Percentiles rank a stretch among this genome's conserved stretches.
These are phyloP conservation scores for Mycena epipterygia DNA, from an alignment of 768 basidiomycete genomes.

Conservation along the genomic window DNA sequence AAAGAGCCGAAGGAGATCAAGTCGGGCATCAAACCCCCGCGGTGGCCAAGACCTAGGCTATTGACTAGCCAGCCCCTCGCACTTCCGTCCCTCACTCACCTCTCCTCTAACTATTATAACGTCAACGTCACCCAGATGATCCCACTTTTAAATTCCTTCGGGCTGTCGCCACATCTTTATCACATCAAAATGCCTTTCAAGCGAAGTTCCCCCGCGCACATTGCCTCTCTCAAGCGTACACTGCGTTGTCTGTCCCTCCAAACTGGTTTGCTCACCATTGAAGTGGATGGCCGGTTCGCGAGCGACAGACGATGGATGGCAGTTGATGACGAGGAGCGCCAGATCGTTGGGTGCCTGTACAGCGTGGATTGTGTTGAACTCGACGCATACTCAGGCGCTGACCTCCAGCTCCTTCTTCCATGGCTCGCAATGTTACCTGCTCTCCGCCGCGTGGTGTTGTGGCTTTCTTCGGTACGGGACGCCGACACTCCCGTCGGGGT, in stretches of 20 bases:
- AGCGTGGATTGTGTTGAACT: background rate
- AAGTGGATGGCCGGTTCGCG: background rate
- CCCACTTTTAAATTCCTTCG: background rate
- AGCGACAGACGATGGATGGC: background rate
- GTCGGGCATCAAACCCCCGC: too few species aligned
- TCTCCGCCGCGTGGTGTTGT: background rate
- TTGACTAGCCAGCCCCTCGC: background rate
- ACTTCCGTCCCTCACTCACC: background rate
- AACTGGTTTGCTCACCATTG: background rate
- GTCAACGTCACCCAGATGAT: background rate
- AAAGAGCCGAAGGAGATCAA: background rate
- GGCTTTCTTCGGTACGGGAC: too few species aligned
- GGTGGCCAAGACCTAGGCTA: background rate
- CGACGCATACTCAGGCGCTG: too few species aligned
- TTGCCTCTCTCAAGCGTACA: background rate
- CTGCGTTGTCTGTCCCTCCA: background rate
- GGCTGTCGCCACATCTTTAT: background rate
- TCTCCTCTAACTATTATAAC: too few species aligned
- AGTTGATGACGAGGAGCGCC: background rate
- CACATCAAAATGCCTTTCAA: background rate
- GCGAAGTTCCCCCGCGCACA: background rate
- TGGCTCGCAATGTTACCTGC: background rate
- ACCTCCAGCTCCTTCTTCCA: background rate
- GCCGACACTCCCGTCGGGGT: too few species aligned
- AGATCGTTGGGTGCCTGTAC: background rate